Conservation (phyloP, 106 monocot species). For the Acorus calamus region DNA sequence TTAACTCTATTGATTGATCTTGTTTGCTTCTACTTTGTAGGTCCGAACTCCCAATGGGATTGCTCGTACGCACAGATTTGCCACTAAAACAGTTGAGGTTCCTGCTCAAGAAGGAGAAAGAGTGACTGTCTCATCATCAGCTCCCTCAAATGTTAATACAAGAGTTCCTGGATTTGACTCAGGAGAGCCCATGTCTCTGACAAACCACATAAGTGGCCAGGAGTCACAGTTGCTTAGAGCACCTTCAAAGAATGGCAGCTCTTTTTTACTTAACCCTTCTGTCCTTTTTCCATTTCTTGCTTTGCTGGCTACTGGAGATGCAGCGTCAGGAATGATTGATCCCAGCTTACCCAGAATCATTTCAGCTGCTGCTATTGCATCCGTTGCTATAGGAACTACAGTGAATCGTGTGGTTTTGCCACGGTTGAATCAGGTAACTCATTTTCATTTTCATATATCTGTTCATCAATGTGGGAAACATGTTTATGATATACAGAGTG, state of each 20-base stretch:
- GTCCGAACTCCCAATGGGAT: conserved; percentile 65
- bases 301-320: conserved; percentile 78
- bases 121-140: conserved; percentile 67
- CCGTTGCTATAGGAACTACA: conserved; percentile 51
- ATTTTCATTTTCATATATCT: neutral
- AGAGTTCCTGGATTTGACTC: conserved; percentile 44
- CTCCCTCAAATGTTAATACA: conserved; percentile 53
- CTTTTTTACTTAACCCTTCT: conserved; percentile 47
- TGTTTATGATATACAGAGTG: too few relatives aligned
- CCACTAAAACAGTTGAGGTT: conserved; percentile 73
- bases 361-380: conserved; percentile 49
- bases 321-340: conserved; percentile 64
- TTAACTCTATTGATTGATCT: neutral
- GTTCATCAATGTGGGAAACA: too few relatives aligned
- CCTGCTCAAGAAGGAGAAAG: conserved; percentile 98
- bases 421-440: conserved; percentile 60
- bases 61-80: conserved; percentile 80
- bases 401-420: conserved; percentile 65
- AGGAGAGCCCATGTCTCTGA: conserved; percentile 75
- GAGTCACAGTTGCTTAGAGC: conserved; percentile 64
- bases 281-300: conserved; percentile 59
- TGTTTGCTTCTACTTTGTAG: conserved; percentile 19
- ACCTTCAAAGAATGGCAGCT: conserved; percentile 35
- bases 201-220: conserved; percentile 71
- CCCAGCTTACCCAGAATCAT: conserved; percentile 56